Percentiles rank a stretch among this genome's conserved stretches.
phyloP scores from a whole-genome alignment of 2,329 filamentous ascomycete species.

The Nigrospora oryzae region DNA sequence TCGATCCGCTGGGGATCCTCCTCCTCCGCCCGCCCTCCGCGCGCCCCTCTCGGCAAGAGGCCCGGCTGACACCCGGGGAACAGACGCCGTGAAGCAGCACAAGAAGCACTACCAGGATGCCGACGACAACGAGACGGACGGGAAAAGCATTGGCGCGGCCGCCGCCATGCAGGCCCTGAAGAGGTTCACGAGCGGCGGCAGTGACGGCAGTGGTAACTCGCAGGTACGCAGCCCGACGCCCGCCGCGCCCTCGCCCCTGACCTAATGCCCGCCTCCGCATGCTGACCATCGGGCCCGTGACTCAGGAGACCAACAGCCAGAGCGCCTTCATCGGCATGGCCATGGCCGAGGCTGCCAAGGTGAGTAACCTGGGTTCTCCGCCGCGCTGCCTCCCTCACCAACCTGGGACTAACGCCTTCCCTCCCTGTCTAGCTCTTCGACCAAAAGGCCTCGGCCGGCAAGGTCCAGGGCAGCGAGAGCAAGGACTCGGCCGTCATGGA shows the following conservation, averaged over 20 bases:
- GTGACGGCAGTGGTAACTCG: slow-evolving; percentile 36
- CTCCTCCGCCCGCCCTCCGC: no score
- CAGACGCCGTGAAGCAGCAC: slow-evolving; percentile 66
- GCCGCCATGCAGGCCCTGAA: slow-evolving; percentile 77
- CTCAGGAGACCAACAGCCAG: slow-evolving; percentile 46
- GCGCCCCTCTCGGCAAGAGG: no score
- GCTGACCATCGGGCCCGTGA: neutral
- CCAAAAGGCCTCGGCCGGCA: slow-evolving; percentile 44
- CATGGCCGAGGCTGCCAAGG: slow-evolving; percentile 79
- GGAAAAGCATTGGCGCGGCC: slow-evolving; percentile 55
- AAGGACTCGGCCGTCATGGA: slow-evolving; percentile 75
- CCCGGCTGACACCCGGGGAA: neutral
- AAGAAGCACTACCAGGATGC: slow-evolving; percentile 60
- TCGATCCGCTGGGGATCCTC: no score
- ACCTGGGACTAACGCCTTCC: slow-evolving; percentile 3
- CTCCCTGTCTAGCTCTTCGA: slow-evolving; percentile 44
- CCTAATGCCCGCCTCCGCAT: no score
- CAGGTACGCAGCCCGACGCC: slow-evolving; percentile 11
- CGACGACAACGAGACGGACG: slow-evolving; percentile 36
- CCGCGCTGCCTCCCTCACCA: neutral
- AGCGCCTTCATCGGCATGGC: slow-evolving; percentile 77
- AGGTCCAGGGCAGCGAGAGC: slow-evolving; percentile 48
- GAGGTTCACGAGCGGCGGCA: slow-evolving; percentile 58
- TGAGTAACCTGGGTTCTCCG: slow-evolving; percentile 25
- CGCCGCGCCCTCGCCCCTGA: no score